Percentiles rank a stretch among this genome's conserved stretches.
phyloP scores from a whole-genome alignment of 1,284 basidiomycete species.

The Termitomyces sp. region DNA sequence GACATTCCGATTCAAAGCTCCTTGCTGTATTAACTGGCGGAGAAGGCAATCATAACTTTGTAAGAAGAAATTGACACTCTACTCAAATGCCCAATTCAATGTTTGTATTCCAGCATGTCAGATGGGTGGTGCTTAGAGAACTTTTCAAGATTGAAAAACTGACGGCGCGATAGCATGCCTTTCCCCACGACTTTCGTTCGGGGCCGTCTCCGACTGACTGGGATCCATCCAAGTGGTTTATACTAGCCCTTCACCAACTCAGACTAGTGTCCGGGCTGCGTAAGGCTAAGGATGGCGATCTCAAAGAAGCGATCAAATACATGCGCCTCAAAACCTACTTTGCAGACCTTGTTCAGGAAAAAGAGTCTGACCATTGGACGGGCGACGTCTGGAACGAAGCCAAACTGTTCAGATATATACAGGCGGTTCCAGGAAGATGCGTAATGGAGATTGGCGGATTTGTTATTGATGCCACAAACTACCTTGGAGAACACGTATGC shows the following conservation, averaged over 20 bases:
- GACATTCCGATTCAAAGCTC: background rate
- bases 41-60: conserved; percentile 4
- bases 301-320: background rate
- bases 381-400: conserved; percentile 18
- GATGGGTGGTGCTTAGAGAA: background rate
- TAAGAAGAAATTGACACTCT: background rate
- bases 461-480: conserved; percentile 59
- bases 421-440: conserved; percentile 33
- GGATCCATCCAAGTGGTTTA: conserved; percentile 83
- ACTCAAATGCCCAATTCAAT: background rate
- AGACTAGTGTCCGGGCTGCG: conserved; percentile 35
- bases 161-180: conserved; percentile 52
- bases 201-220: conserved; percentile 59
- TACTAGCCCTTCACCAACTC: conserved; percentile 48
- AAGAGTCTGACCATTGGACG: background rate
- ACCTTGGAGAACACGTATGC: conserved; percentile 62
- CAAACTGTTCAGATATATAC: conserved; percentile 36
- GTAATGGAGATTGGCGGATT: conserved; percentile 58
- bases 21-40: conserved; percentile 1
- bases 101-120: background rate
- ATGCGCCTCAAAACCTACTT: background rate
- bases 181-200: conserved; percentile 71
- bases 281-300: background rate
- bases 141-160: background rate
- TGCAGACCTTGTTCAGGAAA: background rate